phyloP scores from a whole-genome alignment of 1,139 yeast species.

The Yamadazyma taylorii region DNA sequence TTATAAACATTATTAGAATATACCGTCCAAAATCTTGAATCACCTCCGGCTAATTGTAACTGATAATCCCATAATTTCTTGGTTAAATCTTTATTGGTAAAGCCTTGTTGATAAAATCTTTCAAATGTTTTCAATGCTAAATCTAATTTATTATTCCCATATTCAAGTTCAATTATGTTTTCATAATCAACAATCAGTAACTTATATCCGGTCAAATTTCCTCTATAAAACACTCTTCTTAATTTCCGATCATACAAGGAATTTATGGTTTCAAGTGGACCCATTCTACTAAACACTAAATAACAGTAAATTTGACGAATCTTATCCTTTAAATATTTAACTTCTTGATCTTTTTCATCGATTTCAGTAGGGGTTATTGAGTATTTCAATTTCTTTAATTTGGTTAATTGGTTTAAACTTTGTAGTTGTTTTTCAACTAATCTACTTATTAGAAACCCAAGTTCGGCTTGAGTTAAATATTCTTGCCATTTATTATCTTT shows the following conservation, averaged over 20 bases:
- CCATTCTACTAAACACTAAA: conserved; percentile 19
- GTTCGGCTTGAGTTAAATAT: conserved; percentile 21
- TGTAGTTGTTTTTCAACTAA: conserved; percentile 26
- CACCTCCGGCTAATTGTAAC: conserved; percentile 37
- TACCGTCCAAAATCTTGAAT: conserved; percentile 32
- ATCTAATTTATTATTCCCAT: conserved; percentile 36
- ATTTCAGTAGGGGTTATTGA: conserved; percentile 3
- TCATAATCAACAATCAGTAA: conserved; percentile 36
- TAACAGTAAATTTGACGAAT: conserved; percentile 31
- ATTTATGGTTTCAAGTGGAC: too few relatives aligned
- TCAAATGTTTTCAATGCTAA: conserved; percentile 43
- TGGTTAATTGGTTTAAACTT: conserved; percentile 7
- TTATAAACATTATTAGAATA: conserved; percentile 20
- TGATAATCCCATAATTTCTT: conserved; percentile 35
- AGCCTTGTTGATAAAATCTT: conserved; percentile 27
- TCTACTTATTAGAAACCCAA: conserved; percentile 24
- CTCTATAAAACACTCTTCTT: conserved; percentile 21
- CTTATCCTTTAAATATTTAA: conserved; percentile 15
- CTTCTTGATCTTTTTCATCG: conserved; percentile 1
- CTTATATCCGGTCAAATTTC: conserved; percentile 9
- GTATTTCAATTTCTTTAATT: conserved; percentile 3
- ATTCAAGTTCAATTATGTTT: conserved; percentile 37
- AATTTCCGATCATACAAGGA: conserved; percentile 23
- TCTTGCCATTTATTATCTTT: conserved; percentile 5
- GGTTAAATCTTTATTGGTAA: conserved; percentile 26